Conservation (phyloP, 1,139 yeast genomes). For the Hyphopichia pseudoburtonii region DNA sequence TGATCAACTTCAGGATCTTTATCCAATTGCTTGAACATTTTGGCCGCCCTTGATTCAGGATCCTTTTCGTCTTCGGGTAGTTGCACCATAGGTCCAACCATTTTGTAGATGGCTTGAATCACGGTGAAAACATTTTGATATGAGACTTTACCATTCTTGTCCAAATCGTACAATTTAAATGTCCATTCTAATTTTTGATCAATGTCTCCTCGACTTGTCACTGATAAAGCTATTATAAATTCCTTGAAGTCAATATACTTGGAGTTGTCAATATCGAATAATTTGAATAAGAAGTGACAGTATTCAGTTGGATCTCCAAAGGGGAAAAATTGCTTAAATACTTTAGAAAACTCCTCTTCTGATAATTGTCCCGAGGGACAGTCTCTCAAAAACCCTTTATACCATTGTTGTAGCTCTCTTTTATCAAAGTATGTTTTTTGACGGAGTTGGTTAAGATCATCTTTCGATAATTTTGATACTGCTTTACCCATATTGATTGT, state of each 20-base stretch:
- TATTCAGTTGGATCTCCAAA: constrained; percentile 96
- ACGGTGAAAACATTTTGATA: constrained; percentile 80
- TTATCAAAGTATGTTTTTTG: constrained; percentile 90
- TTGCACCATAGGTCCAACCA: constrained; percentile 95
- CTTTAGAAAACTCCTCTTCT: constrained; percentile 85
- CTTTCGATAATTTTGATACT: constrained; percentile 88
- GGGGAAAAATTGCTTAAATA: constrained; percentile 95
- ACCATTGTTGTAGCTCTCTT: constrained; percentile 96
- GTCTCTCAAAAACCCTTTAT: constrained; percentile 90
- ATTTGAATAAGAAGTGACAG: constrained; percentile 83
- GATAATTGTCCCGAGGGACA: constrained; percentile 90
- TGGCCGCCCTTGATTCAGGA: constrained; percentile 83
- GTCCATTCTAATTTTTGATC: constrained; percentile 90
- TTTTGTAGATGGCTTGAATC: constrained; percentile 81
- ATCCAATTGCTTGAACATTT: constrained; percentile 73
- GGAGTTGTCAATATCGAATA: constrained; percentile 79
- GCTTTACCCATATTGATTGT: constrained; percentile 80
- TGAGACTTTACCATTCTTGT: constrained; percentile 70
- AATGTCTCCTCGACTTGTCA: constrained; percentile 83
- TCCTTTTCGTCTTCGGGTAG: constrained; percentile 90
- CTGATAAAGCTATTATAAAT: constrained; percentile 83
- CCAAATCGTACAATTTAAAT: constrained; percentile 81
- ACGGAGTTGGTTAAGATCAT: constrained; percentile 80
- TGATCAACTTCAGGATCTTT: constrained; percentile 64
- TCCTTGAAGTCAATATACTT: constrained; percentile 91